Evolutionary conservation across 2,329 filamentous ascomycete species (phyloP), one percentile per base, ranked within the genome.

Genomic region (Calonectria multiphialidica): DNA sequence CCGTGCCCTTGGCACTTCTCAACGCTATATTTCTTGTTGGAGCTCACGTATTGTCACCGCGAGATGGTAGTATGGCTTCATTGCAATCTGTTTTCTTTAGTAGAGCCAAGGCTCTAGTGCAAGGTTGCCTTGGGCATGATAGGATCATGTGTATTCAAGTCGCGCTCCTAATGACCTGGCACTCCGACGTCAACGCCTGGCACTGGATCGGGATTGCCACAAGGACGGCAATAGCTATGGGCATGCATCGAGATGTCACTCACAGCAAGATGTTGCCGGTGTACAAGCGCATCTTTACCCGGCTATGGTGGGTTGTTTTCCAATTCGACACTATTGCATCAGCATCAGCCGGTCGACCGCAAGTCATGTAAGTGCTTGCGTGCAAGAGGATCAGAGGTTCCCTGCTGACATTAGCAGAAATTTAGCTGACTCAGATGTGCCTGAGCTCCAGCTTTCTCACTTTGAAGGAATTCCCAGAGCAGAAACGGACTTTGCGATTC

Each of bases 131-230:
- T 35, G 88, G 90, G 76, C 84, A 86, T n/a, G 87, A 89, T 73
- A 83, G 88, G 16, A 84, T 87, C 70, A 84, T 85, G 49, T 81
- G 89, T 50, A 83, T 90, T 18, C 88, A 90, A 78, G 85, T 85
- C 2, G 87, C 88, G 1, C 79, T 90, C 25, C 82, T 90, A 1
- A 76, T 90, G 63, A 89, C 87, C 3, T 90, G 88, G 88, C 85
- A 89, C 74, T 86, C 86, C 1, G 87, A 90, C 62, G 85, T 86
- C 7, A 89, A 89, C 74, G 84, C 86, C 15, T 88, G 81, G 78
- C 79, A 80, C 72, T 89, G 88, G 88, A 83, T 89, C 16, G 88
- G 88, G 3, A 82, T 87, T 2, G 88, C 88, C 7, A 84, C 84
- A 18, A 82, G 88, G 7, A 88, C 86, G 44, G 88, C 87, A 2